These are phyloP conservation scores for Clonostachys rosea DNA, from an alignment of 2,329 filamentous ascomycete species.

Conservation along the genomic window DNA sequence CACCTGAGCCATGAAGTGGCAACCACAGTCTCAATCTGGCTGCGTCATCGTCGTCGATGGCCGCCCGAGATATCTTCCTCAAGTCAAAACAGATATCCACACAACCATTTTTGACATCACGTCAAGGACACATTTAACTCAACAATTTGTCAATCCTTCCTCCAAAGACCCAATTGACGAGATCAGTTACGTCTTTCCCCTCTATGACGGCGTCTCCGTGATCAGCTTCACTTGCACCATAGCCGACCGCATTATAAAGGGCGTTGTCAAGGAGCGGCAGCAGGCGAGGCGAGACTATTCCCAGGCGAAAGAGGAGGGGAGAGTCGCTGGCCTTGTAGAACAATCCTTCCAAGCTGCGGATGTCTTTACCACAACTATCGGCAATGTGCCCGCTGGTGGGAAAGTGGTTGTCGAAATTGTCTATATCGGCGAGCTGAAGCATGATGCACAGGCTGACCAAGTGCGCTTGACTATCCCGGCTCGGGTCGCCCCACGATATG, in stretches of 20 bases:
- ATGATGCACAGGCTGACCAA: slow-evolving; percentile 64
- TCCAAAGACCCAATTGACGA: slow-evolving; percentile 23
- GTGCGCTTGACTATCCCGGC: slow-evolving; percentile 67
- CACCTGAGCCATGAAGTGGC: too few species aligned
- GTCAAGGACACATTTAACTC: slow-evolving; percentile 38
- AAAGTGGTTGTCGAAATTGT: slow-evolving; percentile 56
- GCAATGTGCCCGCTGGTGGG: slow-evolving; percentile 59
- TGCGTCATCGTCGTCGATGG: slow-evolving; percentile 20
- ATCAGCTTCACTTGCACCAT: slow-evolving; percentile 63
- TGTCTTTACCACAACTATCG: slow-evolving; percentile 63
- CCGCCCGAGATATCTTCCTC: slow-evolving; percentile 45
- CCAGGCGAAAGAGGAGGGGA: slow-evolving; percentile 49
- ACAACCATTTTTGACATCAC: slow-evolving; percentile 55
- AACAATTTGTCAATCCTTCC: slow-evolving; percentile 59
- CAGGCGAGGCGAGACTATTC: slow-evolving; percentile 57
- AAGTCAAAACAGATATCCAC: slow-evolving; percentile 51
- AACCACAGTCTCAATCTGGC: slow-evolving; percentile 17
- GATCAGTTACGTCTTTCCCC: slow-evolving; percentile 64
- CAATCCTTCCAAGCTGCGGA: slow-evolving; percentile 57
- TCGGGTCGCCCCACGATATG: slow-evolving; percentile 63
- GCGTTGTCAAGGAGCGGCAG: slow-evolving; percentile 62
- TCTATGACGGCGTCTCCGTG: slow-evolving; percentile 69
- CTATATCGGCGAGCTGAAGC: slow-evolving; percentile 68
- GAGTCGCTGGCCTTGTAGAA: slow-evolving; percentile 62
- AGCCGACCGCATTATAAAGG: slow-evolving; percentile 53